Evolutionary conservation across 768 basidiomycete genomes (phyloP).

Genomic region (Strobilomyces confusus): DNA sequence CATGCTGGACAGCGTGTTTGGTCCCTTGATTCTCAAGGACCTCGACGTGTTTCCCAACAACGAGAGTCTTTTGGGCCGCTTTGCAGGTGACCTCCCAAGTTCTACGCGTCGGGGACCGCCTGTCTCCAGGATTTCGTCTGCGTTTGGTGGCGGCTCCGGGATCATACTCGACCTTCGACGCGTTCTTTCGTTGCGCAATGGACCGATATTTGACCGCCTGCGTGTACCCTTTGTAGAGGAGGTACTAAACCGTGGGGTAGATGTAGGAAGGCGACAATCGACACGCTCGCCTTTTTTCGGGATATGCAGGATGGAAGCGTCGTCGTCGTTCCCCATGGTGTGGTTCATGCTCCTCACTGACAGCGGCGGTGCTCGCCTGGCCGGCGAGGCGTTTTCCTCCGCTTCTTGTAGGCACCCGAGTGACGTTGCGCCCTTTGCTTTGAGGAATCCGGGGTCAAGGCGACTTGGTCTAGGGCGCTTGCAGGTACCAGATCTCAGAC

Average conservation of each 20-base stretch:
- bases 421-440: slow-evolving; percentile 42
- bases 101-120: slow-evolving; percentile 41
- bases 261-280: slow-evolving; percentile 45
- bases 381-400: slow-evolving; percentile 52
- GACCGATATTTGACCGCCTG: slow-evolving; percentile 72
- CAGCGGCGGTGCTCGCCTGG: slow-evolving; percentile 38
- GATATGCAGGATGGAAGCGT: slow-evolving; percentile 23
- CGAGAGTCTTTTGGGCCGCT: slow-evolving; percentile 56
- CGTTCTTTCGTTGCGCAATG: slow-evolving; percentile 67
- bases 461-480: slow-evolving; percentile 61
- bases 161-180: slow-evolving; percentile 80
- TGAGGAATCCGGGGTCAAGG: slow-evolving; percentile 67
- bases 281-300: slow-evolving; percentile 34
- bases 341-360: slow-evolving; percentile 68
- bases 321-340: slow-evolving; percentile 24
- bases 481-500: slow-evolving; percentile 12
- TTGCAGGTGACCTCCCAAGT: slow-evolving; percentile 49
- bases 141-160: slow-evolving; percentile 55
- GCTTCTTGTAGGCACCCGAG: slow-evolving; percentile 69
- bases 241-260: slow-evolving; percentile 38
- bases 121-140: slow-evolving; percentile 33
- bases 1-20: slow-evolving; percentile 31
- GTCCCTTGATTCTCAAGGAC: slow-evolving; percentile 32
- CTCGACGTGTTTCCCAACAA: slow-evolving; percentile 40
- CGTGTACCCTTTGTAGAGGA: slow-evolving; percentile 39